Base-by-base conservation (phyloP, 768 basidiomycete species). In the Pisolithus sp. region DNA sequence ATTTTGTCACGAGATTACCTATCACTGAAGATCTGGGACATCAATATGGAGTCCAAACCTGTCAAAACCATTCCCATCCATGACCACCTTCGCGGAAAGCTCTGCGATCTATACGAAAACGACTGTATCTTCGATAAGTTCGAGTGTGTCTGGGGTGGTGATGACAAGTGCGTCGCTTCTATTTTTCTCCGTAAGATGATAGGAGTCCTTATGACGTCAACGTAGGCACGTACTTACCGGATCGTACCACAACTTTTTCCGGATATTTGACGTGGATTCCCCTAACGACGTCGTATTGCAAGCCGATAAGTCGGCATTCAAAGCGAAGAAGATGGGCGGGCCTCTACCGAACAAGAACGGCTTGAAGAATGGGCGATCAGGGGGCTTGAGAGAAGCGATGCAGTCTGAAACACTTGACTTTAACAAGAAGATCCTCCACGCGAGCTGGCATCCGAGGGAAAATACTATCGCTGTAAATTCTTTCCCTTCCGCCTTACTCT, bases 71-170 rank as follows among this genome's bases (percentile, higher is more conserved):
- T 99, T 68, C 89, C 93, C 48, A 98, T 99, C 62, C 96, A 99
- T 65, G 96, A 99, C 61, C 95, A 98, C 70, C 78, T 99, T 42
- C 85, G 95, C 48, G 90, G 91, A 50, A 99, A 98, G 69, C 83
- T 99, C 7, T 99, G 96, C 69, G 96, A 99, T 69, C 72, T 98
- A 56, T 99, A 99, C 65, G 96, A 99, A 76, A 99, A 98, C 62
- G 96, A 99, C 64, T 98, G 96, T 71, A 99, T 99, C 64, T 99
- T 98, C 68, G 96, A 99, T 77, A 98, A 98, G 71, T 99, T 98
- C 60, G 96, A 99, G 73, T 98, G 96, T 68, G 87, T 91, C 20
- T 99, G 93, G 88, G 89, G 89, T 57, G 96, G 96, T 36, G 90
- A 96, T 65, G 95, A 90, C 67, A 84, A 85, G 96, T 85, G 72